Conservation (phyloP, 176 grass and related monocot species). For the Zea mays region Zm-B73-REFERENCE-NAM-5.0 NC_050096.1:223146501-223147000, state of each 20-base stretch:
- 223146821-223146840: no score
- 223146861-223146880: no score
- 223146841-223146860: no score
- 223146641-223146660: background rate
- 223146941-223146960: no score
- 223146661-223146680: background rate
- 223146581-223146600: background rate
- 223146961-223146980: no score
- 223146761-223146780: background rate
- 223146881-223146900: no score
- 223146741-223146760: conserved; percentile 1
- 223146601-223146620: background rate
- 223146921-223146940: no score
- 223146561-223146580: background rate
- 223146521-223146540: background rate
- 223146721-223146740: background rate
- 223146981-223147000: no score
- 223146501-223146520: background rate
- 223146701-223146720: background rate
- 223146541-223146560: background rate
- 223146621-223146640: background rate
- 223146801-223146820: no score
- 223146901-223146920: no score
- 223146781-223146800: no score
- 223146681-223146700: background rate